A percentile compares a stretch with the other conserved stretches of the same genome.
phyloP scores from a whole-genome alignment of 1,139 yeast genomes.

The Kodamaea sp. region DNA sequence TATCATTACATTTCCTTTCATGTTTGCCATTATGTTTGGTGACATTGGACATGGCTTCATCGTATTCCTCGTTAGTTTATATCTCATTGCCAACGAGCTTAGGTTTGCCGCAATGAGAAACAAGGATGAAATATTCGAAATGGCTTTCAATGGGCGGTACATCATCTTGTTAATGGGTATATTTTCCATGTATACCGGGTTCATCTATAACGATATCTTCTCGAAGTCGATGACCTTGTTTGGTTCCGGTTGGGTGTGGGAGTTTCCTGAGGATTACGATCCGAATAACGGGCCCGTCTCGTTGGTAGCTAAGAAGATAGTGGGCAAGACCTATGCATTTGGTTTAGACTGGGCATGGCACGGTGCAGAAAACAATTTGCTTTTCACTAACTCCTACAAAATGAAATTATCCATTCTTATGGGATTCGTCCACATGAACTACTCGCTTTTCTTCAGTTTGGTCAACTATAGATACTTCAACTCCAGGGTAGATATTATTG shows the following conservation, averaged over 20 bases:
- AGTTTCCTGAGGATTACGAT: constrained; percentile 62
- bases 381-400: constrained; percentile 91
- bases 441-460: constrained; percentile 80
- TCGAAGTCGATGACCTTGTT: constrained; percentile 88
- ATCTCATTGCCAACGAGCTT: constrained; percentile 69
- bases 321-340: constrained; percentile 66
- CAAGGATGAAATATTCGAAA: constrained; percentile 91
- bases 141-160: constrained; percentile 94
- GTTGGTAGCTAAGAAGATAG: constrained; percentile 57
- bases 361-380: constrained; percentile 87
- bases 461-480: constrained; percentile 76
- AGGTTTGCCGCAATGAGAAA: constrained; percentile 62
- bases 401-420: constrained; percentile 93
- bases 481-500: constrained; percentile 80
- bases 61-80: constrained; percentile 68
- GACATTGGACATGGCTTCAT: constrained; percentile 95
- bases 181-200: constrained; percentile 92
- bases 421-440: constrained; percentile 95
- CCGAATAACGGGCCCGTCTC: constrained; percentile 50
- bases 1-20: constrained; percentile 92
- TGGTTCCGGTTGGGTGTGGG: constrained; percentile 87
- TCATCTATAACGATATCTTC: constrained; percentile 89
- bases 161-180: constrained; percentile 87
- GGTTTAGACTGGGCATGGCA: constrained; percentile 98
- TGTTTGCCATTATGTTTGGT: constrained; percentile 99